Evolutionary conservation across 805 yeast species (phyloP).

Genomic region (Wickerhamomyces sydowiorum): DNA sequence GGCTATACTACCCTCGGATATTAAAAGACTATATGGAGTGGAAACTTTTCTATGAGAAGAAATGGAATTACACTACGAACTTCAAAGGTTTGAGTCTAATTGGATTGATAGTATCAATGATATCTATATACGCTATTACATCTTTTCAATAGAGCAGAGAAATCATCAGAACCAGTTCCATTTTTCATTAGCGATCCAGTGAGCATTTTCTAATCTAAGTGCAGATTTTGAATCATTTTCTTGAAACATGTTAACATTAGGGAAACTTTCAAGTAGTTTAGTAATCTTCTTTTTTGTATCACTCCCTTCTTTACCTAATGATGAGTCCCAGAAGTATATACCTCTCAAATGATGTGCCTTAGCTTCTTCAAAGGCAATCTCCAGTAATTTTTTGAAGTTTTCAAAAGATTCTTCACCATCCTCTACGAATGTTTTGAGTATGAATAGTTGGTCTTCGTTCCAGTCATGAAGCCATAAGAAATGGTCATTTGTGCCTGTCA

Average conservation of each 20-base stretch:
- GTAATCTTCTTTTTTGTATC: not conserved
- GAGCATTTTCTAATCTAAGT: not conserved
- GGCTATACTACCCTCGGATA: too few species aligned
- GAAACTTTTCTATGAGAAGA: too few species aligned
- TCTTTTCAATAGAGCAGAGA: too few species aligned
- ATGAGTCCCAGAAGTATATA: not conserved
- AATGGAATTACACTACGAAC: too few species aligned
- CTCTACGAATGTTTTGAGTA: slow-evolving; percentile 9
- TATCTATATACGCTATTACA: too few species aligned
- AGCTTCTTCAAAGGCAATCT: not conserved
- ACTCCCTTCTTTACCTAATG: not conserved
- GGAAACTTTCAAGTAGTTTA: not conserved
- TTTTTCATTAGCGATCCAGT: not conserved
- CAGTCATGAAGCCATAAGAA: slow-evolving; percentile 42
- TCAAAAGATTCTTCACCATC: not conserved
- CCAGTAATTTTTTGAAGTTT: not conserved
- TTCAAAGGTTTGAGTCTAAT: too few species aligned
- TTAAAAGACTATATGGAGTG: too few species aligned
- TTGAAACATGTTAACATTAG: not conserved
- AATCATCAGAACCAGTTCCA: not conserved
- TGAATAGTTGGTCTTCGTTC: slow-evolving; percentile 24
- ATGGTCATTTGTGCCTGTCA: slow-evolving; percentile 24
- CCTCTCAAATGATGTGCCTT: not conserved
- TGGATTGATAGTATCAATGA: not conserved
- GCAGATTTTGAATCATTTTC: not conserved